phyloP scores from a whole-genome alignment of 306 rosid species.

The Ormosia semicastrata region DNA sequence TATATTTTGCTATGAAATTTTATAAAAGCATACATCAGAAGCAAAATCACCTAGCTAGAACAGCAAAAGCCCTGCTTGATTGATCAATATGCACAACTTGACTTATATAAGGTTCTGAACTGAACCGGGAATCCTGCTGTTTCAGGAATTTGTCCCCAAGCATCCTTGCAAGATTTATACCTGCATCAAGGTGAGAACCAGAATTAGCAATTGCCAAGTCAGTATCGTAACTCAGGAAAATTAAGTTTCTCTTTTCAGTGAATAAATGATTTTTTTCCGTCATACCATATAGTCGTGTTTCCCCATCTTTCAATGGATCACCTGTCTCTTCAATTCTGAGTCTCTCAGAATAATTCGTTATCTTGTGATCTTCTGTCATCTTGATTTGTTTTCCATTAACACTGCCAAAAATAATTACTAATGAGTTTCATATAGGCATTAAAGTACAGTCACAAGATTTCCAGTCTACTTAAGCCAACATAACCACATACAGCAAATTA shows the following conservation, averaged over 20 bases:
- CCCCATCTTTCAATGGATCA: conserved; percentile 85
- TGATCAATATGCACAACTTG: conserved; percentile 61
- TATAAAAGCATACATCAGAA: conserved; percentile 23
- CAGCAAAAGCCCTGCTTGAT: conserved; percentile 62
- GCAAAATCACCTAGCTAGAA: conserved; percentile 81
- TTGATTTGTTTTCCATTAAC: conserved; percentile 69
- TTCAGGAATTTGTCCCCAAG: conserved; percentile 98
- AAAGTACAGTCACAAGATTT: conserved; percentile 2
- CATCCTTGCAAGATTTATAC: conserved; percentile 94
- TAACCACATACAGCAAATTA: neutral
- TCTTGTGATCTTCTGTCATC: conserved; percentile 92
- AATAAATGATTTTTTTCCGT: neutral
- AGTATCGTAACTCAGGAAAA: neutral
- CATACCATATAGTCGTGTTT: conserved; percentile 86
- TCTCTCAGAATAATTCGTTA: conserved; percentile 71
- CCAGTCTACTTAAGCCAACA: neutral
- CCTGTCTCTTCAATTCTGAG: conserved; percentile 74
- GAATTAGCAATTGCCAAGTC: conserved; percentile 27
- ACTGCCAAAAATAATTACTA: conserved; percentile 47
- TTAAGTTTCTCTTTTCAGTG: neutral
- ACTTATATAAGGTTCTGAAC: conserved; percentile 87
- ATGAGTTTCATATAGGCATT: neutral
- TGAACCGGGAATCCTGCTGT: conserved; percentile 93
- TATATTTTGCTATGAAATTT: conserved; percentile 1
- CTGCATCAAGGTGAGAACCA: conserved; percentile 46